Conservation (phyloP, 768 basidiomycete species). For the Jaapia argillacea region DNA sequence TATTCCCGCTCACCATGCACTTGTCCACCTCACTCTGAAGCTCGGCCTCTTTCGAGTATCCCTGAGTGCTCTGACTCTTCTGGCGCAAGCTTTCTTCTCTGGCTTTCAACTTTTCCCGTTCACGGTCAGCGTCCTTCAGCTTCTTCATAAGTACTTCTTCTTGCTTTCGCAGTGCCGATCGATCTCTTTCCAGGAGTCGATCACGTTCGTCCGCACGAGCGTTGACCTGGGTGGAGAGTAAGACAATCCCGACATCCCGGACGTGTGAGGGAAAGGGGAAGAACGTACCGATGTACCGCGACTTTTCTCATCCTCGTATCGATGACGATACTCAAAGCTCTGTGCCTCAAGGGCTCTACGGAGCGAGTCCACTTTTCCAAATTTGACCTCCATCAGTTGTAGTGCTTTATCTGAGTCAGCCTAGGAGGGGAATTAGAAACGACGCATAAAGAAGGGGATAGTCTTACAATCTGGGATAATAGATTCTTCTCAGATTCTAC, state of each 20-base stretch:
- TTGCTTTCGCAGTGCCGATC: conserved; percentile 26
- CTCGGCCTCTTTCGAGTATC: conserved; percentile 18
- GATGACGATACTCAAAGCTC: too few species aligned
- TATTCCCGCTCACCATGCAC: too few species aligned
- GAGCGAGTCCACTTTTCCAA: too few species aligned
- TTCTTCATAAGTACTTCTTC: conserved; percentile 39
- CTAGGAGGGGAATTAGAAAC: neutral
- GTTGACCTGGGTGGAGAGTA: too few species aligned
- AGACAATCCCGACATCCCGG: neutral
- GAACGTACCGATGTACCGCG: neutral
- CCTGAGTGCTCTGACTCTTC: conserved; percentile 10
- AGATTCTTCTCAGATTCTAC: conserved; percentile 56
- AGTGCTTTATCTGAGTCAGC: too few species aligned
- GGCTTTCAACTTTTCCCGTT: conserved; percentile 36
- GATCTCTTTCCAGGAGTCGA: too few species aligned
- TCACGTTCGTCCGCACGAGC: too few species aligned
- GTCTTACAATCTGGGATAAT: conserved; percentile 48
- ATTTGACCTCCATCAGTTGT: too few species aligned
- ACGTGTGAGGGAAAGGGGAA: neutral
- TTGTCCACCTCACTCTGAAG: conserved; percentile 41
- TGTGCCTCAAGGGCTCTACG: too few species aligned
- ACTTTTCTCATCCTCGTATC: neutral
- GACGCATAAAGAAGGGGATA: conserved; percentile 14
- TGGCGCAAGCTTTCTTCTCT: conserved; percentile 15
- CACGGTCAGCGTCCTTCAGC: conserved; percentile 44